Percentiles rank a stretch among this genome's conserved stretches.
phyloP scores from a whole-genome alignment of 495 filamentous ascomycete genomes.

The Mytilinidion resinicola region DNA sequence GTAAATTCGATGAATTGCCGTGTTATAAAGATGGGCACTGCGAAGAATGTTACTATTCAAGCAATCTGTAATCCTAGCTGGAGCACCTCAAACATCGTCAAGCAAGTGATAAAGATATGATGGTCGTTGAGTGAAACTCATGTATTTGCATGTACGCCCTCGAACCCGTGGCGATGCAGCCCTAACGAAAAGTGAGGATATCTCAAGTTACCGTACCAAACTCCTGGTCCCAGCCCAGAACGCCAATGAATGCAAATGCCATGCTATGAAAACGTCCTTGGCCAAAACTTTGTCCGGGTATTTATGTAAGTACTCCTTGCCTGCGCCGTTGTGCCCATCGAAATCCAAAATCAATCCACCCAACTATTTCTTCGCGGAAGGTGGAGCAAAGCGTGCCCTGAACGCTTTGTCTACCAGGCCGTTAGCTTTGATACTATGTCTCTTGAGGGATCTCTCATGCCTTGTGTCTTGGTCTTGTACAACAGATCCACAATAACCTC shows the following conservation, averaged over 20 bases:
- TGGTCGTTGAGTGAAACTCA: not conserved
- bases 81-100: not conserved
- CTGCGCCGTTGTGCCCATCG: not conserved
- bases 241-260: not conserved
- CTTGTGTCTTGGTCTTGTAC: conserved; percentile 67
- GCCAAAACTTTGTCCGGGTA: not conserved
- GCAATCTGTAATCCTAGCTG: too few species aligned
- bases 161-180: not conserved
- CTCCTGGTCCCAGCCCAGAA: not conserved
- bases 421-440: conserved; percentile 4
- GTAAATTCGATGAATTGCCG: too few species aligned
- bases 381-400: conserved; percentile 26
- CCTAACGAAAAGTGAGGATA: not conserved
- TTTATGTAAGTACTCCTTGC: too few species aligned
- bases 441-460: conserved; percentile 34
- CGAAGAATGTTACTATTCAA: too few species aligned
- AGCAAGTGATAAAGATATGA: not conserved
- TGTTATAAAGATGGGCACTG: too few species aligned
- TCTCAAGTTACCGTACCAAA: conserved; percentile 1
- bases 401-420: conserved; percentile 24
- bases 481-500: conserved; percentile 83
- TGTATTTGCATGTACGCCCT: not conserved
- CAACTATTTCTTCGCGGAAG: not conserved
- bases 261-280: not conserved
- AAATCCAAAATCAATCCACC: not conserved